phyloP scores from a whole-genome alignment of 495 filamentous ascomycete species.

The Umbilicaria muhlenbergii region DNA sequence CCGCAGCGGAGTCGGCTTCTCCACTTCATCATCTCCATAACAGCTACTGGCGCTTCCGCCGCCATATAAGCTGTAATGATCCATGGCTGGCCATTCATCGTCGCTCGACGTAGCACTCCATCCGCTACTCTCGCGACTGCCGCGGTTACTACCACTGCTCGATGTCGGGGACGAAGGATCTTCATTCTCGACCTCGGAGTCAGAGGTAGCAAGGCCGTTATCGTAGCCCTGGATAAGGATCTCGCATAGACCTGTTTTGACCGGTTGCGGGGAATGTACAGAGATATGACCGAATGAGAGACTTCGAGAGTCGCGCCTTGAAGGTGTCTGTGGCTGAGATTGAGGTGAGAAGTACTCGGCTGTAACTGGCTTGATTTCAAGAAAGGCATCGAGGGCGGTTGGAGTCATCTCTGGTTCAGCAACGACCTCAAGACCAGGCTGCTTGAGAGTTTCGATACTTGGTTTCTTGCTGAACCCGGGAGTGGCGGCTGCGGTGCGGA shows the following conservation, averaged over 20 bases:
- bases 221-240: conserved; percentile 1
- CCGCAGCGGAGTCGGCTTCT: neutral
- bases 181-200: neutral
- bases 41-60: conserved; percentile 9
- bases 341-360: conserved; percentile 1
- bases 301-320: neutral
- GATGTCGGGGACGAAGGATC: neutral
- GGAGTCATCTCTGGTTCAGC: neutral
- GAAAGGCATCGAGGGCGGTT: neutral
- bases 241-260: conserved; percentile 8
- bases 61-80: conserved; percentile 8
- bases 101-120: conserved; percentile 14
- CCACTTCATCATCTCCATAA: conserved; percentile 9
- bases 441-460: conserved; percentile 1
- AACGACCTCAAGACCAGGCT: neutral
- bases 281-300: neutral
- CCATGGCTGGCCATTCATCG: conserved; percentile 8
- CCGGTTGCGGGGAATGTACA: conserved; percentile 7
- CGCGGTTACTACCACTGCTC: neutral
- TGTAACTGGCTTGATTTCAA: neutral
- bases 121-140: neutral
- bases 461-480: neutral
- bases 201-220: neutral
- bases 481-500: neutral
- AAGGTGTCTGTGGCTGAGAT: neutral